Conservation (phyloP, 179 eudicot genomes). For the Amaranthus tricolor region DNA sequence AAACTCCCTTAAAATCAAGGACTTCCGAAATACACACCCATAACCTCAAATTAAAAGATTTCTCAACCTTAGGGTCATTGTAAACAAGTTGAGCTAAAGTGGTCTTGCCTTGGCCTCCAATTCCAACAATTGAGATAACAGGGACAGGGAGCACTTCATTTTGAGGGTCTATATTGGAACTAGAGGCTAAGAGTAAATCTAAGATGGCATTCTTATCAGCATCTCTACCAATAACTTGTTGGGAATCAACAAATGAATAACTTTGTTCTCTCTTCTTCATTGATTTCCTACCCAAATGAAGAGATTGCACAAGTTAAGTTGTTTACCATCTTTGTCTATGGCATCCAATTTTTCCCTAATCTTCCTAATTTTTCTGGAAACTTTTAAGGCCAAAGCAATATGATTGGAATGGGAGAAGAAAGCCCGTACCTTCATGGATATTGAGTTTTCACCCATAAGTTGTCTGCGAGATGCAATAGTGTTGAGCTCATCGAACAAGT, state of each 20-base stretch:
- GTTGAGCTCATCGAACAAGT: constrained; percentile 30
- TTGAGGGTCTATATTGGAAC: neutral
- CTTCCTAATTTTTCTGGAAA: neutral
- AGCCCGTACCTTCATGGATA: constrained; percentile 4
- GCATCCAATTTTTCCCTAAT: constrained; percentile 15
- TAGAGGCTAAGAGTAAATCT: neutral
- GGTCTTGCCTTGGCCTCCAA: too few species aligned
- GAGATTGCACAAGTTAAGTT: neutral
- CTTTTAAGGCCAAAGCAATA: neutral
- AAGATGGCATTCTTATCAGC: constrained; percentile 12
- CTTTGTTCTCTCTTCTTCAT: constrained; percentile 4
- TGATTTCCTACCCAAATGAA: neutral
- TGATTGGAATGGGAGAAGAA: constrained; percentile 24
- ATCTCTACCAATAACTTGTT: neutral
- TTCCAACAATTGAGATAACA: too few species aligned
- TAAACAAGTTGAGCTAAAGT: too few species aligned
- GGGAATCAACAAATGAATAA: neutral
- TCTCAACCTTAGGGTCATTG: too few species aligned
- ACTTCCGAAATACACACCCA: too few species aligned
- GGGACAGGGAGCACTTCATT: neutral
- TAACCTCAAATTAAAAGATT: too few species aligned
- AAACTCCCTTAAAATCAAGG: neutral
- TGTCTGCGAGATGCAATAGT: neutral
- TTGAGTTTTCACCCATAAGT: neutral
- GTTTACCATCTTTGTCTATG: neutral